Conservation (phyloP, 305 asterid species). For the Ajuga reptans region DNA sequence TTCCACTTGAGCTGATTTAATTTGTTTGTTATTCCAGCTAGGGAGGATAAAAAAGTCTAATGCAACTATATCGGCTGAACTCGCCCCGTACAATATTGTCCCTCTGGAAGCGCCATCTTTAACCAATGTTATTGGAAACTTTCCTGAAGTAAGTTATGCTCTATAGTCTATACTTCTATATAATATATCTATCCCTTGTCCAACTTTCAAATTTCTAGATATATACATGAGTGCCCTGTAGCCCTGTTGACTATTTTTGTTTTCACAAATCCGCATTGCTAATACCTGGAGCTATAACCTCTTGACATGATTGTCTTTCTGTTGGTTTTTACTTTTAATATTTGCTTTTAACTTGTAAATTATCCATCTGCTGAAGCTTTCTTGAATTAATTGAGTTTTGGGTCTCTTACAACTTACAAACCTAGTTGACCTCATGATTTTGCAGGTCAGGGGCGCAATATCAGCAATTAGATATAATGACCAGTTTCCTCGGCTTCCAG, state of each 20-base stretch:
- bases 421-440: constrained; percentile 13
- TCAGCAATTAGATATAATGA: constrained; percentile 68
- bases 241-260: neutral
- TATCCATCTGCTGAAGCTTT: constrained; percentile 14
- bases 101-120: constrained; percentile 81
- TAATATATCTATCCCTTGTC: neutral
- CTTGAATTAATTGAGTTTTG: neutral
- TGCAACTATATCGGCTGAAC: constrained; percentile 65
- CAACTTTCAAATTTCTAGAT: neutral
- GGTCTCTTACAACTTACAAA: constrained; percentile 2
- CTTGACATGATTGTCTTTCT: neutral
- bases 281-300: neutral
- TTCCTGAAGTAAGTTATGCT: constrained; percentile 85
- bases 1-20: constrained; percentile 21
- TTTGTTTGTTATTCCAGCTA: constrained; percentile 44
- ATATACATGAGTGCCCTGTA: neutral
- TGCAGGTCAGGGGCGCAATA: constrained; percentile 81
- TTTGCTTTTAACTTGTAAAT: constrained; percentile 5
- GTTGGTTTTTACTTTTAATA: constrained; percentile 4
- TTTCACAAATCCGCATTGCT: neutral
- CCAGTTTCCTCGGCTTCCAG: constrained; percentile 77
- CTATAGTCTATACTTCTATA: no score
- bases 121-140: constrained; percentile 80
- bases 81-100: constrained; percentile 73
- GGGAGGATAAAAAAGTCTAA: constrained; percentile 76